phyloP scores from a whole-genome alignment of 2,329 filamentous ascomycete species.

The Bimuria novae-zelandiae region DNA sequence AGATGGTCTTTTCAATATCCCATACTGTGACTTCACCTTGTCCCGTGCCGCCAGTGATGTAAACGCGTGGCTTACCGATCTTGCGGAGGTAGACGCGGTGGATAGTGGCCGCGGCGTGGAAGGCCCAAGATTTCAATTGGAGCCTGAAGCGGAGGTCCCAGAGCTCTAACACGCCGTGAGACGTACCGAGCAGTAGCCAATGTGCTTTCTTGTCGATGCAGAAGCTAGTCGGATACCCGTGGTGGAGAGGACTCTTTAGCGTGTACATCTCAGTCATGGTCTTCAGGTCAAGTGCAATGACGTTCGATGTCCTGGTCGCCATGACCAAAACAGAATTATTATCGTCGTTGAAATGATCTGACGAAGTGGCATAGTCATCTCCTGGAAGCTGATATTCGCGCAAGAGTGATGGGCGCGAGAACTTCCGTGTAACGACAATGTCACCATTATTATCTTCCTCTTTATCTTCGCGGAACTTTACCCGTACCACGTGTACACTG shows the following conservation, averaged over 20 bases:
- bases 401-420: slow-evolving; percentile 75
- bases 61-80: slow-evolving; percentile 77
- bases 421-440: slow-evolving; percentile 55
- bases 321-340: slow-evolving; percentile 80
- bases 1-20: slow-evolving; percentile 90
- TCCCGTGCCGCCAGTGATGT: slow-evolving; percentile 83
- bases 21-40: slow-evolving; percentile 91
- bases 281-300: slow-evolving; percentile 83
- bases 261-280: slow-evolving; percentile 82
- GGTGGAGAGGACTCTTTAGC: slow-evolving; percentile 85
- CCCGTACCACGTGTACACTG: slow-evolving; percentile 78
- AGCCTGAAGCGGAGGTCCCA: slow-evolving; percentile 98
- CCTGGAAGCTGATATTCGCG: slow-evolving; percentile 73
- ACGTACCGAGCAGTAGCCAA: slow-evolving; percentile 90
- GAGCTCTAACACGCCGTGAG: slow-evolving; percentile 87
- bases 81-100: slow-evolving; percentile 76
- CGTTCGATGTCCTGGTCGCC: slow-evolving; percentile 81
- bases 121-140: slow-evolving; percentile 83
- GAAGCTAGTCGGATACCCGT: slow-evolving; percentile 90
- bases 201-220: slow-evolving; percentile 83
- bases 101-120: slow-evolving; percentile 79
- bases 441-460: slow-evolving; percentile 59
- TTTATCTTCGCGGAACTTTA: slow-evolving; percentile 49
- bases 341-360: slow-evolving; percentile 87
- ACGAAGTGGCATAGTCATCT: slow-evolving; percentile 83